Percentiles rank a stretch among this genome's conserved stretches.
Evolutionary conservation across 2,329 filamentous ascomycete species (phyloP).

Genomic region (Microdochium paspali): DNA sequence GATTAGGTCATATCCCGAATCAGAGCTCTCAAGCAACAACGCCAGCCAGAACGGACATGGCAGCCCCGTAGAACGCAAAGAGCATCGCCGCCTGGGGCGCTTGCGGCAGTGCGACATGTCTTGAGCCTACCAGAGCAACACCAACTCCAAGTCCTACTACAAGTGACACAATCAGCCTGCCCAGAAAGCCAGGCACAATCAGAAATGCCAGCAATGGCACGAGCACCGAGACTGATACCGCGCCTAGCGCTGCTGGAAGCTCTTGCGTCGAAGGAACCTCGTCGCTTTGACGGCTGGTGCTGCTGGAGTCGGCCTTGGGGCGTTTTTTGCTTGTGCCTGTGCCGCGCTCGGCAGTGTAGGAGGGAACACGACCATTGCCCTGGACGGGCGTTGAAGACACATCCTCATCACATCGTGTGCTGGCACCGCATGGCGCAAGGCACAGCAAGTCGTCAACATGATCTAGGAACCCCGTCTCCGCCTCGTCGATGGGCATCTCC

Average conservation of each 20-base stretch:
- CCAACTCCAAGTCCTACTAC: neutral
- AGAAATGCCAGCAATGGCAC: neutral
- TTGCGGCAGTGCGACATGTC: neutral
- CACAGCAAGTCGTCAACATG: conserved; percentile 44
- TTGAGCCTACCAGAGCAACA: neutral
- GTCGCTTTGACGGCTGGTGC: neutral
- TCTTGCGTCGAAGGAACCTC: neutral
- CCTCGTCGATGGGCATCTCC: conserved; percentile 44
- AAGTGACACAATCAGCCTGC: neutral
- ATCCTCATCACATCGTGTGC: conserved; percentile 8
- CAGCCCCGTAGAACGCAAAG: neutral
- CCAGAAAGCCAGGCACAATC: neutral
- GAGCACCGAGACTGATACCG: neutral
- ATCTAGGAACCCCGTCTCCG: conserved; percentile 52
- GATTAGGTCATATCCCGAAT: no score
- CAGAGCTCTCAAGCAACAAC: no score
- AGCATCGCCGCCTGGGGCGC: neutral
- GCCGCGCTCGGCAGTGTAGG: no score
- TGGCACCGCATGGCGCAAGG: conserved; percentile 10
- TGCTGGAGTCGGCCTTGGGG: neutral
- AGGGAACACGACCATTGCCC: no score
- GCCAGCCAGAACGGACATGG: neutral
- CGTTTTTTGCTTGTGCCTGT: no score
- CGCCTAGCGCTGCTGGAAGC: neutral
- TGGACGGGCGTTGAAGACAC: neutral